Evolutionary conservation across 2,329 filamentous ascomycete genomes (phyloP).

Genomic region (Xylariomycetidae sp.): DNA sequence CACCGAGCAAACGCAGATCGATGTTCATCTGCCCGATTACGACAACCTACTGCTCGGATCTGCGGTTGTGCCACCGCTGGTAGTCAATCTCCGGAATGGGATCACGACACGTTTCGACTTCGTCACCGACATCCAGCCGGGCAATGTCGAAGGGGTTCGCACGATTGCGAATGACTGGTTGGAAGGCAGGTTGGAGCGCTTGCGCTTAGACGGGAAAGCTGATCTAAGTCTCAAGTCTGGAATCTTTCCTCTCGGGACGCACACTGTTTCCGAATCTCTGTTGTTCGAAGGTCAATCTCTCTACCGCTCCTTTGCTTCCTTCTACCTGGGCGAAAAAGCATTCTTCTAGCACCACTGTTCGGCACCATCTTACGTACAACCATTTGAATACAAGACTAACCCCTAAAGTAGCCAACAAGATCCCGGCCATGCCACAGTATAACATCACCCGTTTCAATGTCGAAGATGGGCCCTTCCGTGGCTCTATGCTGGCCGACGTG

Average conservation of each 20-base stretch:
- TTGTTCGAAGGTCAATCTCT: constrained; percentile 77
- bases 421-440: constrained; percentile 75
- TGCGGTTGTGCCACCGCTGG: constrained; percentile 68
- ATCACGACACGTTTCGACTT: constrained; percentile 74
- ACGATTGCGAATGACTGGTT: constrained; percentile 84
- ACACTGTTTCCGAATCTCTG: constrained; percentile 67
- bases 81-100: constrained; percentile 71
- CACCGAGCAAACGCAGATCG: constrained; percentile 63
- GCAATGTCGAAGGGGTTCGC: constrained; percentile 70
- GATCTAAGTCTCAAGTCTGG: constrained; percentile 72
- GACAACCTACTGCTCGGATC: constrained; percentile 70
- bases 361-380: not conserved
- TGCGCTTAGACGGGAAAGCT: constrained; percentile 69
- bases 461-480: constrained; percentile 55
- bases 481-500: constrained; percentile 74
- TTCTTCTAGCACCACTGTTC: constrained; percentile 24
- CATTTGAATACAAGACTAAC: constrained; percentile 28
- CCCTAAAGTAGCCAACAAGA: constrained; percentile 51
- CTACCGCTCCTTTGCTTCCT: constrained; percentile 56
- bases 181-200: constrained; percentile 63
- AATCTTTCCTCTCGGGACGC: constrained; percentile 70
- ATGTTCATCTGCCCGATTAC: constrained; percentile 79
- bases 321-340: constrained; percentile 56
- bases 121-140: constrained; percentile 67
- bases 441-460: constrained; percentile 77